phyloP scores from a whole-genome alignment of 306 rosid species.

The Alnus rubra region DNA sequence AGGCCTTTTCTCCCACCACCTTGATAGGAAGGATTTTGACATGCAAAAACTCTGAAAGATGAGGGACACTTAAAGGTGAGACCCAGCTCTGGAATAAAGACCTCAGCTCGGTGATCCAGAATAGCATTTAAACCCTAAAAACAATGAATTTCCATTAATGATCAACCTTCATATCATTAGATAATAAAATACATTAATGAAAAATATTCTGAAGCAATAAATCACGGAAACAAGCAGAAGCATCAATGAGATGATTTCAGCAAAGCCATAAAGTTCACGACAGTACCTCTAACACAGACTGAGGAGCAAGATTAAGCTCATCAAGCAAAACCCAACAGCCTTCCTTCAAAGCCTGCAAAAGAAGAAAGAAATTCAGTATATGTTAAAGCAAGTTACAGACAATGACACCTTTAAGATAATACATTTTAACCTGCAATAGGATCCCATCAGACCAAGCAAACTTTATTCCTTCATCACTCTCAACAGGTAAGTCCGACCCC shows the following conservation, averaged over 20 bases:
- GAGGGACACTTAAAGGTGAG: constrained; percentile 77
- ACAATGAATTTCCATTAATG: constrained; percentile 17
- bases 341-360: constrained; percentile 82
- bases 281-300: constrained; percentile 83
- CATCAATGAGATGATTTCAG: constrained; percentile 1
- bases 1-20: constrained; percentile 98
- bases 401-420: constrained; percentile 11
- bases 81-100: constrained; percentile 88
- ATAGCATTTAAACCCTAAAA: constrained; percentile 93
- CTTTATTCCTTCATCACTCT: constrained; percentile 79
- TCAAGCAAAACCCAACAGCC: constrained; percentile 98
- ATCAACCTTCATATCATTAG: constrained; percentile 10
- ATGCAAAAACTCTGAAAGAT: constrained; percentile 90
- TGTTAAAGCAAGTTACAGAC: constrained; percentile 17
- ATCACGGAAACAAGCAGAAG: not conserved
- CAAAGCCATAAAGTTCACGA: constrained; percentile 6
- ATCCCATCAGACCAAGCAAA: constrained; percentile 98
- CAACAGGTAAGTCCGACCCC: constrained; percentile 93
- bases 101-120: constrained; percentile 97
- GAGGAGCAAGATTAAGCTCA: constrained; percentile 98
- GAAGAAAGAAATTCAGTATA: constrained; percentile 27
- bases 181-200: not conserved
- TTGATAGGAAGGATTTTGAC: constrained; percentile 93
- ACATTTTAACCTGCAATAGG: constrained; percentile 71
- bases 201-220: not conserved